A percentile compares a stretch with the other conserved stretches of the same genome.
phyloP scores from a whole-genome alignment of 1,284 basidiomycete genomes.

The Pseudomicrostroma phylloplanum region DNA sequence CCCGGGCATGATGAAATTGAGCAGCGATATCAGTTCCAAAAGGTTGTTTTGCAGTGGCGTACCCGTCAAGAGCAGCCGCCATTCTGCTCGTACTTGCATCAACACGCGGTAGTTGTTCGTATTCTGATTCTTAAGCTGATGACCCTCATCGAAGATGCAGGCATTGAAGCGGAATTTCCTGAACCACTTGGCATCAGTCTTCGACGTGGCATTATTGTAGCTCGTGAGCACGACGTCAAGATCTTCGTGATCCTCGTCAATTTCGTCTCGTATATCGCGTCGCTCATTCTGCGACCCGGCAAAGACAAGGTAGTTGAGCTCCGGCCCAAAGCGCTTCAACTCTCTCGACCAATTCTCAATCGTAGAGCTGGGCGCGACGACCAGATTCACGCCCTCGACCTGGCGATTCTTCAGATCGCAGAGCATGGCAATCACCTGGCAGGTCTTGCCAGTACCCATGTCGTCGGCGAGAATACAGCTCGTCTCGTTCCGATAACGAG shows the following conservation, averaged over 20 bases:
- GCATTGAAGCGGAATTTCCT: slow-evolving; percentile 52
- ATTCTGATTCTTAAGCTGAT: slow-evolving; percentile 92
- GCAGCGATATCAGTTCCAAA: slow-evolving; percentile 82
- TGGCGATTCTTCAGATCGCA: slow-evolving; percentile 66
- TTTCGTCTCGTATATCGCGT: slow-evolving; percentile 65
- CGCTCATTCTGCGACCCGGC: slow-evolving; percentile 89
- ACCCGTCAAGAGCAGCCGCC: slow-evolving; percentile 88
- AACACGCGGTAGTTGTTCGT: slow-evolving; percentile 88
- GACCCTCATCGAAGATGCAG: slow-evolving; percentile 83
- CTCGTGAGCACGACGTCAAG: slow-evolving; percentile 95
- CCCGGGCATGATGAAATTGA: slow-evolving; percentile 94
- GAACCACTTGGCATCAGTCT: slow-evolving; percentile 85
- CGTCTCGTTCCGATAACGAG: slow-evolving; percentile 71
- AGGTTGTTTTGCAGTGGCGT: slow-evolving; percentile 80
- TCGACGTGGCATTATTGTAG: slow-evolving; percentile 60
- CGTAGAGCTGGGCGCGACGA: slow-evolving; percentile 85
- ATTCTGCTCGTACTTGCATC: slow-evolving; percentile 74
- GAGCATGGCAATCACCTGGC: slow-evolving; percentile 95
- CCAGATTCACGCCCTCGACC: slow-evolving; percentile 53
- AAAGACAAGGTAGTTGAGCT: slow-evolving; percentile 79
- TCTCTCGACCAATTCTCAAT: slow-evolving; percentile 98
- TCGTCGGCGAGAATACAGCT: slow-evolving; percentile 91
- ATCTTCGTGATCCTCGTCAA: slow-evolving; percentile 55
- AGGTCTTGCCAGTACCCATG: slow-evolving; percentile 82
- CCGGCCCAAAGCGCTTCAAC: slow-evolving; percentile 80